phyloP scores from a whole-genome alignment of 306 rosid species.

The Biancaea sappan region DNA sequence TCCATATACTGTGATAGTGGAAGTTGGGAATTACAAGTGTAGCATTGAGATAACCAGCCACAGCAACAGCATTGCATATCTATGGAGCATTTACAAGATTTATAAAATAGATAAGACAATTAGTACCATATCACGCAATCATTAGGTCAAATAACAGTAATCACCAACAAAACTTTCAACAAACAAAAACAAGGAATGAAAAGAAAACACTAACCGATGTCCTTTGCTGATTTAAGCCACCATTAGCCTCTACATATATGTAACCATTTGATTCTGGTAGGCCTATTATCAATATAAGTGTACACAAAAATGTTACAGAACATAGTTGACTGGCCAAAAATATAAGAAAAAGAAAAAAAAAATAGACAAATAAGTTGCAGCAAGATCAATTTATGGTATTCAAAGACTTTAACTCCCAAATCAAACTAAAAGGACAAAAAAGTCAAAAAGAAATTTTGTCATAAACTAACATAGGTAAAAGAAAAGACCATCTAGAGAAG shows the following conservation, averaged over 20 bases:
- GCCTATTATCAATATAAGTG: conserved; percentile 46
- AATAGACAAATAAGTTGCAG: background rate
- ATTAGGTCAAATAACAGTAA: background rate
- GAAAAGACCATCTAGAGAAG: background rate
- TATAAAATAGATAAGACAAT: conserved; percentile 30
- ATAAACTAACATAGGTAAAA: background rate
- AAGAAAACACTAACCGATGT: conserved; percentile 72
- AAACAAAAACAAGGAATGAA: conserved; percentile 27
- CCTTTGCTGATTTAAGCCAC: conserved; percentile 96
- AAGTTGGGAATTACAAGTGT: conserved; percentile 95
- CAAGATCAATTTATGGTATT: conserved; percentile 13
- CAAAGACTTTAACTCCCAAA: background rate
- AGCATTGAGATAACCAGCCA: conserved; percentile 97
- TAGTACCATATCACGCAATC: conserved; percentile 22
- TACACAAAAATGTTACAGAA: background rate
- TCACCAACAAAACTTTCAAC: conserved; percentile 13
- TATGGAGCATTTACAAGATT: conserved; percentile 43
- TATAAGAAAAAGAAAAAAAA: background rate
- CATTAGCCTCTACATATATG: conserved; percentile 94
- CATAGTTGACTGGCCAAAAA: conserved; percentile 26
- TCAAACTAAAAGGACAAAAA: background rate
- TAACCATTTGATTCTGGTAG: conserved; percentile 90
- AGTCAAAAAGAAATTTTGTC: background rate
- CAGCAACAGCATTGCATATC: conserved; percentile 99
- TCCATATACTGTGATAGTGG: conserved; percentile 98